phyloP scores from a whole-genome alignment of 169 alveolate genomes.

The Eimeria maxima region DNA sequence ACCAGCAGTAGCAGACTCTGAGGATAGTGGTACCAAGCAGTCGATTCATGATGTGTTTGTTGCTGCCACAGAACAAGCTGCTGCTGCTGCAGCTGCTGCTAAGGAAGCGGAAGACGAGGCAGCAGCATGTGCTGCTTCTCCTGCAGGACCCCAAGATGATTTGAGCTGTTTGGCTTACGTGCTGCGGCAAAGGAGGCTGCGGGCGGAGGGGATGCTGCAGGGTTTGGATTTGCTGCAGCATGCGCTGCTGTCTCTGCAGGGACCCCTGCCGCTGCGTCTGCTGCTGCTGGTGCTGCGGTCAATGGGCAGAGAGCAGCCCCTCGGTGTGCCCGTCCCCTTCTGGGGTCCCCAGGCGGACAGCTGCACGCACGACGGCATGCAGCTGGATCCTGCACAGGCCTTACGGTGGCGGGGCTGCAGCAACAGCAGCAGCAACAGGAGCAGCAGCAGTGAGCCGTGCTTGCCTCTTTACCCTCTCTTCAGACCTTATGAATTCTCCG shows the following conservation, averaged over 20 bases:
- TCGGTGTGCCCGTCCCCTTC: conserved; percentile 22
- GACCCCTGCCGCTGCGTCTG: conserved; percentile 46
- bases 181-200: conserved; percentile 60
- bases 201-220: conserved; percentile 75
- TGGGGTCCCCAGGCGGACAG: conserved; percentile 3
- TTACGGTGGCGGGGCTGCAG: neutral
- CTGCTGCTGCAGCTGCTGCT: conserved; percentile 45
- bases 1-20: conserved; percentile 24
- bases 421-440: conserved; percentile 35
- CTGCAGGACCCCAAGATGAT: conserved; percentile 29
- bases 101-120: conserved; percentile 71
- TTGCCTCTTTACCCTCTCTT: conserved; percentile 15
- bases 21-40: neutral
- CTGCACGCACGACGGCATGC: neutral
- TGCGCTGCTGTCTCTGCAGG: conserved; percentile 35
- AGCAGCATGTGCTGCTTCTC: conserved; percentile 55
- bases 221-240: conserved; percentile 67
- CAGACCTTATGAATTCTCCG: conserved; percentile 22
- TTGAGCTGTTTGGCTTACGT: conserved; percentile 44
- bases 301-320: conserved; percentile 72
- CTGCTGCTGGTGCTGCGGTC: conserved; percentile 80
- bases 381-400: conserved; percentile 39
- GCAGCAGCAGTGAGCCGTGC: conserved; percentile 32
- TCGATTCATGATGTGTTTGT: neutral
- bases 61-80: neutral